These are phyloP conservation scores for Nitzschia putrida DNA, from an alignment of 108 stramenopile species.

Conservation along the genomic window DNA sequence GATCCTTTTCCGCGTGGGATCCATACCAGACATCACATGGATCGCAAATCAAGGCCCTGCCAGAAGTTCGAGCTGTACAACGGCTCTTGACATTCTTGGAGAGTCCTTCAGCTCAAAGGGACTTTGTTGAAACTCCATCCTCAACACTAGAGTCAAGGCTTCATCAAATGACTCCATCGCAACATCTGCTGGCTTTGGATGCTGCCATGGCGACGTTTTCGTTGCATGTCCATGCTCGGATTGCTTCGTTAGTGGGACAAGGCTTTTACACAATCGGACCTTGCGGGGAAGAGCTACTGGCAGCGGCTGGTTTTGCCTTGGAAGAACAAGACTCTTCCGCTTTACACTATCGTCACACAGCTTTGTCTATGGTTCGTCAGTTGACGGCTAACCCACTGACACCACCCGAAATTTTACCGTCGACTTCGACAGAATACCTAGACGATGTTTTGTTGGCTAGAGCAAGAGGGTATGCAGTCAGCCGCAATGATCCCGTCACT, in stretches of 20 bases:
- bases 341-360: constrained; percentile 84
- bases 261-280: constrained; percentile 92
- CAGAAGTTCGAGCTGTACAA: constrained; percentile 25
- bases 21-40: constrained; percentile 15
- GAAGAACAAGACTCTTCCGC: constrained; percentile 61
- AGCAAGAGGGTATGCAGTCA: constrained; percentile 75
- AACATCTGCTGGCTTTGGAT: constrained; percentile 42
- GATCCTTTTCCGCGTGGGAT: background rate
- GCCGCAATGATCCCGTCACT: constrained; percentile 78
- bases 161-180: background rate
- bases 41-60: constrained; percentile 17
- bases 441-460: constrained; percentile 71
- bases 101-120: background rate
- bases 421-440: constrained; percentile 2
- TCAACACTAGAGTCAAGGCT: background rate
- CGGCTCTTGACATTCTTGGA: constrained; percentile 17
- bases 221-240: constrained; percentile 78
- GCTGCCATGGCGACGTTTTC: constrained; percentile 75
- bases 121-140: background rate
- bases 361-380: constrained; percentile 62
- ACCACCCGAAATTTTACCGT: background rate
- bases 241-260: constrained; percentile 72
- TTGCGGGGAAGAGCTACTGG: constrained; percentile 82
- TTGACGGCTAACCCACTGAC: constrained; percentile 5
- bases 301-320: constrained; percentile 51